A percentile compares a stretch with the other conserved stretches of the same genome.
Evolutionary conservation across 75 land plant genomes (phyloP).

Genomic region (Picea sitchensis): DNA sequence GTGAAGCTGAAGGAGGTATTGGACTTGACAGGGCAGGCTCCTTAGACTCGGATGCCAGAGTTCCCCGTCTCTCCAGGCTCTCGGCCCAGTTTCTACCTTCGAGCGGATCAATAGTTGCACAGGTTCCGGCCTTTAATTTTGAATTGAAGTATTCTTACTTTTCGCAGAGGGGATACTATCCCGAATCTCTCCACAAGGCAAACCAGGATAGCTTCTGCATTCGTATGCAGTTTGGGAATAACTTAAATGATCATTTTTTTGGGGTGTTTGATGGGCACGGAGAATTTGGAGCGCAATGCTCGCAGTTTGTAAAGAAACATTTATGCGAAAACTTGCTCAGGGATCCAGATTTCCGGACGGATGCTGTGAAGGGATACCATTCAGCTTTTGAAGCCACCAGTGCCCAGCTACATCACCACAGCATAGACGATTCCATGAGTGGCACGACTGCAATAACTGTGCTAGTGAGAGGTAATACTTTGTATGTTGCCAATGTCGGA

Average conservation of each 20-base stretch:
- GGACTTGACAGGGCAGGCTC: background rate
- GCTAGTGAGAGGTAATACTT: slow-evolving; percentile 60
- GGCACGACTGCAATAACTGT: slow-evolving; percentile 83
- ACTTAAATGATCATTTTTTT: slow-evolving; percentile 66
- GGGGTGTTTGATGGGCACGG: slow-evolving; percentile 94
- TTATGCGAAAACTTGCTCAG: slow-evolving; percentile 73
- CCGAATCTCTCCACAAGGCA: slow-evolving; percentile 75
- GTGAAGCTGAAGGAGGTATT: slow-evolving; percentile 13
- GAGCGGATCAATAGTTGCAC: slow-evolving; percentile 68
- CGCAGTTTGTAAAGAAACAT: slow-evolving; percentile 71
- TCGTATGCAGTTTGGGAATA: slow-evolving; percentile 66
- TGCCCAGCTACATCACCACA: slow-evolving; percentile 53
- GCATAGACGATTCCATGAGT: slow-evolving; percentile 79
- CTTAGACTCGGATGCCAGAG: slow-evolving; percentile 68
- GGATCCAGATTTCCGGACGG: slow-evolving; percentile 34
- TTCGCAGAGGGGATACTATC: slow-evolving; percentile 82
- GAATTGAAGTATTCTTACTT: slow-evolving; percentile 65
- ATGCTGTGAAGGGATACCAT: slow-evolving; percentile 62
- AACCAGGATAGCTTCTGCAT: slow-evolving; percentile 84
- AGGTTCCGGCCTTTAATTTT: slow-evolving; percentile 55
- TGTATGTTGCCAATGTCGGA: slow-evolving; percentile 83
- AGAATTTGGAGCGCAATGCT: slow-evolving; percentile 81
- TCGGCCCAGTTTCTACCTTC: slow-evolving; percentile 88
- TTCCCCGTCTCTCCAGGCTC: slow-evolving; percentile 59
- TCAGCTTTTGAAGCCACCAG: slow-evolving; percentile 60